A percentile compares a stretch with the other conserved stretches of the same genome.
Evolutionary conservation across 805 yeast genomes (phyloP).

Genomic region (Cyberlindnera euphorbiiphila): DNA sequence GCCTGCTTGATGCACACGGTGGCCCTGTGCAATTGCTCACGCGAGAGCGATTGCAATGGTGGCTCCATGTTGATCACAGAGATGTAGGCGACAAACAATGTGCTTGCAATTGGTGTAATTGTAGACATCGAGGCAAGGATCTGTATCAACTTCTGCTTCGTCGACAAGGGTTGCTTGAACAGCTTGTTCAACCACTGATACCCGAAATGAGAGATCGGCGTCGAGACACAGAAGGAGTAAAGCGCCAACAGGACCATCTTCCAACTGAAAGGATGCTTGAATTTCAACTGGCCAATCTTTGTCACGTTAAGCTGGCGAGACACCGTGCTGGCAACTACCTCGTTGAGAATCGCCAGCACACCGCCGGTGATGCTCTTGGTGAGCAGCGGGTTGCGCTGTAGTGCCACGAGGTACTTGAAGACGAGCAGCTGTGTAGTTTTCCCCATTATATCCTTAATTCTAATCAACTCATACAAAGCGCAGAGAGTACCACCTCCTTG

Average conservation of each 20-base stretch:
- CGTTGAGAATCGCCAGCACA: slow-evolving; percentile 52
- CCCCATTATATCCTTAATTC: not conserved
- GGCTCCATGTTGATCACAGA: slow-evolving; percentile 42
- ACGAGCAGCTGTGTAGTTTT: slow-evolving; percentile 13
- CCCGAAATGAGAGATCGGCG: slow-evolving; percentile 57
- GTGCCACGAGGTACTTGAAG: slow-evolving; percentile 33
- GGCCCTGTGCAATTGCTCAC: slow-evolving; percentile 17
- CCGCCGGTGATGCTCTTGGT: slow-evolving; percentile 60
- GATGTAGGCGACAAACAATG: slow-evolving; percentile 48
- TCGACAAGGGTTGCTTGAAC: slow-evolving; percentile 40
- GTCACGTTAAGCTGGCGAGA: slow-evolving; percentile 41
- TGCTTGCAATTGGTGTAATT: slow-evolving; percentile 50
- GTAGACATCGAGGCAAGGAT: slow-evolving; percentile 48
- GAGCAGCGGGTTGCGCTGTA: slow-evolving; percentile 48
- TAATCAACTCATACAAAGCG: not conserved
- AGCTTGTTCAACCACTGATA: slow-evolving; percentile 43
- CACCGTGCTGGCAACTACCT: slow-evolving; percentile 47
- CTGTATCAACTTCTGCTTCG: slow-evolving; percentile 42
- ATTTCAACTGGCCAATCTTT: slow-evolving; percentile 14
- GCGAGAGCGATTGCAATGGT: slow-evolving; percentile 12
- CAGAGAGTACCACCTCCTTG: too few species aligned
- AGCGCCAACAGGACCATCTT: slow-evolving; percentile 52
- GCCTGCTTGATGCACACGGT: slow-evolving; percentile 21
- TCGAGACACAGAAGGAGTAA: slow-evolving; percentile 49
- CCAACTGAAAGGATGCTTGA: slow-evolving; percentile 26